These are phyloP conservation scores for Aulographum hederae DNA, from an alignment of 2,329 filamentous ascomycete species.

Conservation along the genomic window DNA sequence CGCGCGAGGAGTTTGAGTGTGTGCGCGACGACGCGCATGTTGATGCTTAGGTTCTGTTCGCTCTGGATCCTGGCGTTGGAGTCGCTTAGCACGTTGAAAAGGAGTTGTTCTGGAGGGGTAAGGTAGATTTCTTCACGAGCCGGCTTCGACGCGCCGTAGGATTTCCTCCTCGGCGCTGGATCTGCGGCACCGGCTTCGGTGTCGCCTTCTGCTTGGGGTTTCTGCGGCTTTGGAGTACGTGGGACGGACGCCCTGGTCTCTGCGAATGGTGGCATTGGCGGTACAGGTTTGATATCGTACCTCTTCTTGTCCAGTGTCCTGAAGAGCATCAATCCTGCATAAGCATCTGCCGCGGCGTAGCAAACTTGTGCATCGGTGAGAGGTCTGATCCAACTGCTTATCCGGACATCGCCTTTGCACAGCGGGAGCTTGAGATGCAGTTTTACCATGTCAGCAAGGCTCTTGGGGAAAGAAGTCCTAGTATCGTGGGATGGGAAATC, in stretches of 20 bases:
- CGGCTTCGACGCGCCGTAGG: not conserved
- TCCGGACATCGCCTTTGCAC: slow-evolving; percentile 56
- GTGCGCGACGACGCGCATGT: not conserved
- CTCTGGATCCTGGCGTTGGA: not conserved
- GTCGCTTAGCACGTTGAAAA: not conserved
- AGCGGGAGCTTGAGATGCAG: slow-evolving; percentile 56
- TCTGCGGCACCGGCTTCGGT: not conserved
- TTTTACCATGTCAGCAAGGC: slow-evolving; percentile 50
- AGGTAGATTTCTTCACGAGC: not conserved
- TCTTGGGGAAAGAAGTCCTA: slow-evolving; percentile 49
- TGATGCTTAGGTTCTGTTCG: not conserved
- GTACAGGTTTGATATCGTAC: slow-evolving; percentile 45
- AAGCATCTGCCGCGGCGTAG: slow-evolving; percentile 56
- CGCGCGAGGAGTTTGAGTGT: not conserved
- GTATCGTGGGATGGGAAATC: slow-evolving; percentile 31
- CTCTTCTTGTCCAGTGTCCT: slow-evolving; percentile 52
- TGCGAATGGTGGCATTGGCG: slow-evolving; percentile 49
- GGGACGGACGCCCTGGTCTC: slow-evolving; percentile 43
- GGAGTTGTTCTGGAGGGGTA: not conserved
- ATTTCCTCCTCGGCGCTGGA: not conserved
- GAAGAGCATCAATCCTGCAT: slow-evolving; percentile 59
- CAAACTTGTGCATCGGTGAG: slow-evolving; percentile 40
- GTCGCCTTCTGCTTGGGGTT: not conserved
- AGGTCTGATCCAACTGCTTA: slow-evolving; percentile 52
- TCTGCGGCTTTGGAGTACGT: not conserved